These are phyloP conservation scores for Antrodiella citrinella DNA, from an alignment of 768 basidiomycete genomes.

Conservation along the genomic window DNA sequence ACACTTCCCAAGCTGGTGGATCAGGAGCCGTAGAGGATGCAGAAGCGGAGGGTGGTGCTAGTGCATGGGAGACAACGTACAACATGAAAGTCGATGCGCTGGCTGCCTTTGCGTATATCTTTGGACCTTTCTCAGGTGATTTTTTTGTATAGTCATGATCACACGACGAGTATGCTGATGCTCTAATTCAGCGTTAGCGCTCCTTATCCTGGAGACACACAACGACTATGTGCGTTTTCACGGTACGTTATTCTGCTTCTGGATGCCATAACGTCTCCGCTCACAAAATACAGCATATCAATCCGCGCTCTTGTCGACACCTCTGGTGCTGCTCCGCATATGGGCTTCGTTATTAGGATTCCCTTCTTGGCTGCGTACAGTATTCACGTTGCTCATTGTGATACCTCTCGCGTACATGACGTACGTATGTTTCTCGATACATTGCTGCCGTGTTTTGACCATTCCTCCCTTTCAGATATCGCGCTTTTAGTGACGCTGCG, in stretches of 20 bases:
- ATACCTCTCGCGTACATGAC: slow-evolving; percentile 42
- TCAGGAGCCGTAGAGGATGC: slow-evolving; percentile 26
- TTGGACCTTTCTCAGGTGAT: slow-evolving; percentile 70
- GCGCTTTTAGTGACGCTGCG: slow-evolving; percentile 46
- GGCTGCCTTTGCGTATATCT: slow-evolving; percentile 54
- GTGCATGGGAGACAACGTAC: slow-evolving; percentile 65
- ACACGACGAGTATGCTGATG: too few species aligned
- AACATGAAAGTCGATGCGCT: slow-evolving; percentile 61
- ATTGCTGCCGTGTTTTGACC: neutral
- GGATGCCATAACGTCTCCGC: neutral
- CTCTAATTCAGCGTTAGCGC: slow-evolving; percentile 51
- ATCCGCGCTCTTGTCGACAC: slow-evolving; percentile 62
- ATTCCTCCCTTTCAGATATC: slow-evolving; percentile 25
- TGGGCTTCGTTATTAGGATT: slow-evolving; percentile 45
- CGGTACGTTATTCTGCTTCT: slow-evolving; percentile 33
- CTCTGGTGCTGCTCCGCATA: slow-evolving; percentile 49
- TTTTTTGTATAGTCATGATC: slow-evolving; percentile 1
- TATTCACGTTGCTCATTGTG: slow-evolving; percentile 40
- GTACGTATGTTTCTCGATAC: slow-evolving; percentile 28
- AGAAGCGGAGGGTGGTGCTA: slow-evolving; percentile 35
- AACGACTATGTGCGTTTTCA: slow-evolving; percentile 77
- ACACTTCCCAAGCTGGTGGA: slow-evolving; percentile 34
- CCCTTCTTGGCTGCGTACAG: slow-evolving; percentile 41
- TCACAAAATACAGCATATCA: slow-evolving; percentile 52
- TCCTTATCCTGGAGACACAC: slow-evolving; percentile 68